These are phyloP conservation scores for Aspergillus olivimuriae DNA, from an alignment of 495 filamentous ascomycete species.

Conservation along the genomic window DNA sequence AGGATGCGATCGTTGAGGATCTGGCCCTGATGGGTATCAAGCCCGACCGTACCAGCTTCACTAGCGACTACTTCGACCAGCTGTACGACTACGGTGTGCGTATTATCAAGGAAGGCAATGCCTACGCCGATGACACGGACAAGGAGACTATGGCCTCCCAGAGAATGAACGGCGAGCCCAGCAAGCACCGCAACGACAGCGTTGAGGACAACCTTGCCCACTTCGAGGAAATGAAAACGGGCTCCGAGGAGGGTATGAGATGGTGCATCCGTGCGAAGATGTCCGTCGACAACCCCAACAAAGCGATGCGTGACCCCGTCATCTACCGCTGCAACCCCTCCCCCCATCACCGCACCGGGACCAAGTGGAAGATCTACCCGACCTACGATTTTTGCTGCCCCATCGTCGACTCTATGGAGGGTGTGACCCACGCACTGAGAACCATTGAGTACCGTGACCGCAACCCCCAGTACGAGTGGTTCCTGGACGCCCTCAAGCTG, in stretches of 20 bases:
- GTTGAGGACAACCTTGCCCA: slow-evolving; percentile 72
- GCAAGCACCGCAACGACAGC: slow-evolving; percentile 66
- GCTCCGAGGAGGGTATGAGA: slow-evolving; percentile 63
- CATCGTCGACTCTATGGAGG: slow-evolving; percentile 83
- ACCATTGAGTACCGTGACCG: slow-evolving; percentile 97
- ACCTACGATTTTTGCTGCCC: slow-evolving; percentile 95
- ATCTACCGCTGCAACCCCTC: slow-evolving; percentile 81
- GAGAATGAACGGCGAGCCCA: slow-evolving; percentile 69
- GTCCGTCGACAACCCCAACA: slow-evolving; percentile 74
- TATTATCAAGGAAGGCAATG: slow-evolving; percentile 77
- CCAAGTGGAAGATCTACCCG: slow-evolving; percentile 90
- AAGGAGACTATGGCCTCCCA: slow-evolving; percentile 80
- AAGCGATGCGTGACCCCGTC: slow-evolving; percentile 83
- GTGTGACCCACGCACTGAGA: slow-evolving; percentile 89
- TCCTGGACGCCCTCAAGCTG: slow-evolving; percentile 77
- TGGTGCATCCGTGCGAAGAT: slow-evolving; percentile 91
- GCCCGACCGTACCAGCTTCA: slow-evolving; percentile 71
- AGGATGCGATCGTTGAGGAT: slow-evolving; percentile 84
- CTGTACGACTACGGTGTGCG: slow-evolving; percentile 70
- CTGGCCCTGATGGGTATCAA: slow-evolving; percentile 79
- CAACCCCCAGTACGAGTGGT: slow-evolving; percentile 97
- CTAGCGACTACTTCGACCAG: slow-evolving; percentile 86
- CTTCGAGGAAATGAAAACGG: slow-evolving; percentile 86
- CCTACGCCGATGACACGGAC: slow-evolving; percentile 86
- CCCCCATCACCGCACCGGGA: slow-evolving; percentile 85